phyloP scores from a whole-genome alignment of 1,139 yeast genomes.

The Geotrichum reessii region DNA sequence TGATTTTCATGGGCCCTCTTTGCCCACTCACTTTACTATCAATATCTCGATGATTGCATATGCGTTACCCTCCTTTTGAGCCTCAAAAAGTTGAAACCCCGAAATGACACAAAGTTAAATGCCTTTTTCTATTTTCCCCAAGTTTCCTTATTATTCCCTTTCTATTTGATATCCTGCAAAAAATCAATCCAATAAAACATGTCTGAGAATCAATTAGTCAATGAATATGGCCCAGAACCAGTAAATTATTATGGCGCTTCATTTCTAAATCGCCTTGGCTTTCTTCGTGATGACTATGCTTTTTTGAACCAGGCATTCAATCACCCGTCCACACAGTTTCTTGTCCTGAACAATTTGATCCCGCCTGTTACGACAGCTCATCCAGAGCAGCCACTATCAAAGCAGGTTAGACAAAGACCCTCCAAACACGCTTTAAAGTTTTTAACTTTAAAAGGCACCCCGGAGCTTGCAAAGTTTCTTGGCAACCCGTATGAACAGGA shows the following conservation, averaged over 20 bases:
- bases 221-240: slow-evolving; percentile 27
- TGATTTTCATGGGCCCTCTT: too few relatives aligned
- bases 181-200: not conserved
- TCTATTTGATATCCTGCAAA: too few relatives aligned
- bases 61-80: too few relatives aligned
- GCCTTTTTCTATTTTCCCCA: too few relatives aligned
- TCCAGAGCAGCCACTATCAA: slow-evolving; percentile 7
- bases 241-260: slow-evolving; percentile 46
- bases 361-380: slow-evolving; percentile 27
- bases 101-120: too few relatives aligned
- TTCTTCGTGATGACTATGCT: slow-evolving; percentile 59
- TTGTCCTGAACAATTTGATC: slow-evolving; percentile 44
- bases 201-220: not conserved
- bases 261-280: slow-evolving; percentile 71
- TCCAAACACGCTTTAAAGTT: slow-evolving; percentile 19
- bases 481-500: slow-evolving; percentile 34
- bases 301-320: slow-evolving; percentile 52
- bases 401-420: not conserved
- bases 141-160: too few relatives aligned
- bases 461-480: slow-evolving; percentile 21
- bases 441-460: slow-evolving; percentile 25
- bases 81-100: too few relatives aligned
- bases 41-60: too few relatives aligned
- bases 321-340: slow-evolving; percentile 51
- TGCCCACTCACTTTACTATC: too few relatives aligned